Percentiles rank a stretch among this genome's conserved stretches.
Evolutionary conservation across 108 stramenopile genomes (phyloP).

Genomic region (Skeletonema costatum): DNA sequence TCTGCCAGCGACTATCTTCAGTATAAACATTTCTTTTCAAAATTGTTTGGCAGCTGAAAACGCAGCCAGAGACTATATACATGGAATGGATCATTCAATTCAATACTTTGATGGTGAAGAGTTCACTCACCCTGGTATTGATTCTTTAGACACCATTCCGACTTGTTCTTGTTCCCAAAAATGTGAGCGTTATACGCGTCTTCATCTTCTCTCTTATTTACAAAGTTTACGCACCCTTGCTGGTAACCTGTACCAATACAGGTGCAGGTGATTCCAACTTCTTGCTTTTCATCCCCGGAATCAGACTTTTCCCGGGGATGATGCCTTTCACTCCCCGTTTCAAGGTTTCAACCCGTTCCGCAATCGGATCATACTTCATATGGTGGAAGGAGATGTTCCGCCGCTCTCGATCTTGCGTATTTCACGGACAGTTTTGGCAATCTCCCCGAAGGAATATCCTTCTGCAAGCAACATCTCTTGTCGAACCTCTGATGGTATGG

Average conservation of each 20-base stretch:
- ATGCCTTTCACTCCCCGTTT: neutral
- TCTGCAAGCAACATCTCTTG: slow-evolving; percentile 14
- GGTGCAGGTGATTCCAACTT: neutral
- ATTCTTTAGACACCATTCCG: too few species aligned
- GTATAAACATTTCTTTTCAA: neutral
- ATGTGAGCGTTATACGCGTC: too few species aligned
- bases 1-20: neutral
- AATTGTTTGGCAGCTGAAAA: neutral
- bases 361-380: slow-evolving; percentile 9
- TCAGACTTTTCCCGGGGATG: neutral
- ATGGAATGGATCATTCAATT: too few species aligned
- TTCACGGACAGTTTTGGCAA: slow-evolving; percentile 8
- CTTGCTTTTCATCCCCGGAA: neutral
- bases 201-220: too few species aligned
- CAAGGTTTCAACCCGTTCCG: slow-evolving; percentile 3
- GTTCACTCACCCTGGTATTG: neutral
- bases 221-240: neutral
- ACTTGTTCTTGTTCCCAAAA: too few species aligned
- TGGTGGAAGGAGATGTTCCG: slow-evolving; percentile 14
- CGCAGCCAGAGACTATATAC: neutral
- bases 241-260: neutral
- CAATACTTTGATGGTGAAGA: neutral
- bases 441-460: slow-evolving; percentile 10
- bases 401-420: slow-evolving; percentile 9
- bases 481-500: slow-evolving; percentile 11